Percentiles rank a stretch among this genome's conserved stretches.
Conservation (phyloP, 768 basidiomycete species). For the Pulveroboletus sp. region DNA sequence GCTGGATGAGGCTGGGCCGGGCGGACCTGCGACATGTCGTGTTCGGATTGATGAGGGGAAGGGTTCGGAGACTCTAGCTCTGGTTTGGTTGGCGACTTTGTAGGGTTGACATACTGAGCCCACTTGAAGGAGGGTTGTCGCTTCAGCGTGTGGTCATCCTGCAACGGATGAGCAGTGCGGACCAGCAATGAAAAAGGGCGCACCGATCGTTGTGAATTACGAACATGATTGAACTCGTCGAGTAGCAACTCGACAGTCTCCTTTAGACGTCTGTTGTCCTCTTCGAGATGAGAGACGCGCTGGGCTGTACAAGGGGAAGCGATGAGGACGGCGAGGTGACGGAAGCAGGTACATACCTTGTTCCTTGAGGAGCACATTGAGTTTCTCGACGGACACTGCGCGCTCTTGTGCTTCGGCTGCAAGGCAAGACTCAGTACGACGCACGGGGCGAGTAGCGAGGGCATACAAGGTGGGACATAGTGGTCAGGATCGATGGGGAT, state of each 20-base stretch:
- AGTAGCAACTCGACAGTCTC: slow-evolving; percentile 59
- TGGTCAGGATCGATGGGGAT: slow-evolving; percentile 81
- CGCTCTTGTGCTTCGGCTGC: slow-evolving; percentile 61
- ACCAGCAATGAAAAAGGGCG: slow-evolving; percentile 4
- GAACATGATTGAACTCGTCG: slow-evolving; percentile 58
- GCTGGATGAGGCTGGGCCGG: slow-evolving; percentile 14
- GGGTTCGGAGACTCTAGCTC: slow-evolving; percentile 74
- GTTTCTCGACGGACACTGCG: slow-evolving; percentile 58
- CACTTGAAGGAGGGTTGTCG: slow-evolving; percentile 87
- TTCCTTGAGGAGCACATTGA: slow-evolving; percentile 65
- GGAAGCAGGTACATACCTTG: slow-evolving; percentile 52
- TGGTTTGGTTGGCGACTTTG: slow-evolving; percentile 78
- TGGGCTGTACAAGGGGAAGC: slow-evolving; percentile 47
- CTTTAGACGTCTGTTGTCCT: slow-evolving; percentile 72
- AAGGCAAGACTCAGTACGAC: not conserved
- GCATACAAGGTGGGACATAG: slow-evolving; percentile 87
- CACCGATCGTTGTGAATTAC: slow-evolving; percentile 31
- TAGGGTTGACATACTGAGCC: slow-evolving; percentile 76
- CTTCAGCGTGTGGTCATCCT: slow-evolving; percentile 47
- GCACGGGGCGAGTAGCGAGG: not conserved
- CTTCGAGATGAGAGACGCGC: slow-evolving; percentile 67
- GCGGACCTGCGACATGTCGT: slow-evolving; percentile 52
- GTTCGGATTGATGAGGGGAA: slow-evolving; percentile 76
- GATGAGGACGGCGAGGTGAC: not conserved
- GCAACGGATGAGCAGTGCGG: slow-evolving; percentile 11